Percentiles rank a stretch among this genome's conserved stretches.
Evolutionary conservation across 176 grass and related monocot genomes (phyloP).

Genomic region (Microstegium vimineum): DNA sequence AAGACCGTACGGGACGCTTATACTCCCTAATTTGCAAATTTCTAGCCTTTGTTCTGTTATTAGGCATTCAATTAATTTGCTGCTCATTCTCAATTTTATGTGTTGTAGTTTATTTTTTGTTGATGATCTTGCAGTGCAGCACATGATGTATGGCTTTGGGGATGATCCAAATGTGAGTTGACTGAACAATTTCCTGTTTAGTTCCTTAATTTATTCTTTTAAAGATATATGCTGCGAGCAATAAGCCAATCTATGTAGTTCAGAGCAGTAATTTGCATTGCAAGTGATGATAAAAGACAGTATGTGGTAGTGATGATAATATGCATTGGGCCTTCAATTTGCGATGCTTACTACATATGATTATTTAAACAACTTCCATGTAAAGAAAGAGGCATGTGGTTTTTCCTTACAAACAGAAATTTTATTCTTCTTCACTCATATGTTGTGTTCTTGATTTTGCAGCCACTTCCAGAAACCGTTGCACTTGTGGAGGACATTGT

Average conservation of each 20-base stretch:
- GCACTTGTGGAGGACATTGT: conserved; percentile 94
- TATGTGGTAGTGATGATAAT: background rate
- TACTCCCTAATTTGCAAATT: background rate
- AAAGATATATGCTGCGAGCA: background rate
- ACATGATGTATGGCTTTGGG: conserved; percentile 99
- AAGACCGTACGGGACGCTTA: conserved; percentile 56
- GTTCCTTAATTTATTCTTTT: background rate
- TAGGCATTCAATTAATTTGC: background rate
- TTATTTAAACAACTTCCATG: background rate
- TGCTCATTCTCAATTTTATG: background rate
- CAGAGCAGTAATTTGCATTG: conserved; percentile 10
- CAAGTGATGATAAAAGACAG: background rate
- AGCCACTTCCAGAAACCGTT: conserved; percentile 93
- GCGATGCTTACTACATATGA: background rate
- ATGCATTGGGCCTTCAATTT: background rate
- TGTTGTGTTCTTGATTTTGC: conserved; percentile 29
- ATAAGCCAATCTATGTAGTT: background rate
- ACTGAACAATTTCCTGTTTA: background rate
- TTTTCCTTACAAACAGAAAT: background rate
- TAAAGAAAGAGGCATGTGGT: background rate
- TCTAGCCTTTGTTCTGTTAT: background rate
- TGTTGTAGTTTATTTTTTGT: background rate
- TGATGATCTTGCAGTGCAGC: conserved; percentile 61
- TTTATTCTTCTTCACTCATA: background rate
- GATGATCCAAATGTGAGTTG: conserved; percentile 82